These are phyloP conservation scores for Claviceps digitariae DNA, from an alignment of 2,329 filamentous ascomycete genomes.

Conservation along the genomic window DNA sequence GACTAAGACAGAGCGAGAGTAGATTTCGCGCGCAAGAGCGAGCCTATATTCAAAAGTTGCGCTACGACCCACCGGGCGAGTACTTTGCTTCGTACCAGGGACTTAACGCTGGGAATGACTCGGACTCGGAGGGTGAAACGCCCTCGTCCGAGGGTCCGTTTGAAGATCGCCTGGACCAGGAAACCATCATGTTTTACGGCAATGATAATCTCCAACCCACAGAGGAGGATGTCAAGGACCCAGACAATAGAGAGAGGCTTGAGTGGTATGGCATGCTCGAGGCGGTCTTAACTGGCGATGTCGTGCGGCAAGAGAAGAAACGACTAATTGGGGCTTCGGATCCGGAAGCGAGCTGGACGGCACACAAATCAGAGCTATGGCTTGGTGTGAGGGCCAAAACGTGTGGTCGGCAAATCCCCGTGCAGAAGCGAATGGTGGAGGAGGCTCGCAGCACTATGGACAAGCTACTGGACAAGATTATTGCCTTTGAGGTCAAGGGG, in stretches of 20 bases:
- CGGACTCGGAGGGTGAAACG: conserved; percentile 82
- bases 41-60: conserved; percentile 84
- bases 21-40: conserved; percentile 58
- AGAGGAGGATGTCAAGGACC: conserved; percentile 77
- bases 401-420: conserved; percentile 69
- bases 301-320: conserved; percentile 96
- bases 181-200: conserved; percentile 84
- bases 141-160: conserved; percentile 72
- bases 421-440: conserved; percentile 79
- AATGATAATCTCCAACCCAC: conserved; percentile 83
- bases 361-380: conserved; percentile 74
- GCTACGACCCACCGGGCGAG: conserved; percentile 51
- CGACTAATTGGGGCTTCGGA: conserved; percentile 69
- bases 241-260: conserved; percentile 73
- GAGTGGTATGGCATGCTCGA: conserved; percentile 99
- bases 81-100: conserved; percentile 59
- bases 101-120: conserved; percentile 56
- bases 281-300: conserved; percentile 88
- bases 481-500: conserved; percentile 87
- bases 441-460: conserved; percentile 65
- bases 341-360: conserved; percentile 42
- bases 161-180: conserved; percentile 81
- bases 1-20: conserved; percentile 31
- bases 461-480: conserved; percentile 70
- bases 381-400: conserved; percentile 71